Evolutionary conservation across 2,329 filamentous ascomycete species (phyloP), one percentile per base, ranked within the genome.

Genomic region (Lecanicillium sp.): DNA sequence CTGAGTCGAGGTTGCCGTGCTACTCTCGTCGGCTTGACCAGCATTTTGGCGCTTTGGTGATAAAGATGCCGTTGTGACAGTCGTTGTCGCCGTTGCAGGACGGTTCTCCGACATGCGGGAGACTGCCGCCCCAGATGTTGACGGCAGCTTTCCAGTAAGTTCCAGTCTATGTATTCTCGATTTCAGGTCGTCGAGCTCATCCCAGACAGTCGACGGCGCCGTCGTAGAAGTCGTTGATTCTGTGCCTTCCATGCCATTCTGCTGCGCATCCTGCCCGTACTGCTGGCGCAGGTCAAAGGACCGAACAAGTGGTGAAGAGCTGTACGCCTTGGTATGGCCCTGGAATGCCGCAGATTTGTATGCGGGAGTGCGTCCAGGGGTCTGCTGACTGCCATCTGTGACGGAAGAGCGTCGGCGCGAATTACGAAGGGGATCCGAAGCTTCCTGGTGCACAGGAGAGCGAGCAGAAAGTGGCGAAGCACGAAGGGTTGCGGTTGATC

Each of bases 161-260:
- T 96, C 92, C 9, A 98, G 73, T 43, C 87, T 85, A 50, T 86
- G 81, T 50, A 98, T 95, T 20, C 92, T 79, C 29, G 86, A 92
- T 58, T 96, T 96, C 33, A 98, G 66, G 47, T 96, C 92, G 51
- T 96, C 92, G 19, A 98, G 65, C 60, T 98, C 92, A 56, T 96
- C 92, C 92, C 92, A 98, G 3, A 98, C 86, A 0, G 88, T 95
- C 2, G 88, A 94, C 11, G 89, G 86, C 2, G 86, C 87, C 2
- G 83, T 88, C 1, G 86, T 92, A 0, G 92, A 96, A 25, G 84
- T 73, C 0, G 84, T 90, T 1, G 92, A 96, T 51, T 92, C 87
- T 0, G 87, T 88, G 8, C 81, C 82, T 51, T 89, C 80, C 19
- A 67, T 49, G 14, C 59, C 63, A 42, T 73, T 64, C 7, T 6